Evolutionary conservation across 2,329 filamentous ascomycete genomes (phyloP).

Genomic region (Claviceps spartinae): DNA sequence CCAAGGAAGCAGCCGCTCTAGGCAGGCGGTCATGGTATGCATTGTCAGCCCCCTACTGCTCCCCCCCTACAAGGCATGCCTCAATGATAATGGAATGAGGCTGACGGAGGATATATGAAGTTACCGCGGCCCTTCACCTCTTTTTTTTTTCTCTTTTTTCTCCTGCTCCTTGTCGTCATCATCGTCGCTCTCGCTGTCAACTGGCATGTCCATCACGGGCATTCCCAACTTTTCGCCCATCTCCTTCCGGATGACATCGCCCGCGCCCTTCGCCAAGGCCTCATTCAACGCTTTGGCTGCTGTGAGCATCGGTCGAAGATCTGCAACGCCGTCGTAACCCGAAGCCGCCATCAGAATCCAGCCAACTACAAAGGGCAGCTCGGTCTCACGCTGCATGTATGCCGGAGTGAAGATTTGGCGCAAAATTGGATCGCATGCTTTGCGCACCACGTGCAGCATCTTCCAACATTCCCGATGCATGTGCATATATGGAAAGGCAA

Average conservation of each 20-base stretch:
- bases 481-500: constrained; percentile 26
- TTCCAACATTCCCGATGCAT: constrained; percentile 28
- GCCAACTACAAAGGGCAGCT: constrained; percentile 27
- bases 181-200: neutral
- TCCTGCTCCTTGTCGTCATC: neutral
- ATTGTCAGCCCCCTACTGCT: too few relatives aligned
- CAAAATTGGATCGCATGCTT: constrained; percentile 18
- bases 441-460: constrained; percentile 20
- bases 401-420: constrained; percentile 17
- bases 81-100: too few relatives aligned
- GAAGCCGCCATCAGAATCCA: constrained; percentile 22
- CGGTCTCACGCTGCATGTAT: constrained; percentile 24
- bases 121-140: neutral
- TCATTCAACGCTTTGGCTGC: neutral
- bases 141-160: too few relatives aligned
- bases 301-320: neutral
- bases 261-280: neutral
- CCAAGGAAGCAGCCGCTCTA: too few relatives aligned
- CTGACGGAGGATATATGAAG: too few relatives aligned
- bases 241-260: neutral
- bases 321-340: neutral
- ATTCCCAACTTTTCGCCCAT: neutral
- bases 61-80: too few relatives aligned
- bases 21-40: too few relatives aligned
- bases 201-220: neutral